A percentile compares a stretch with the other conserved stretches of the same genome.
Evolutionary conservation across 768 basidiomycete genomes (phyloP).

Genomic region (Hygrocybe punicea): DNA sequence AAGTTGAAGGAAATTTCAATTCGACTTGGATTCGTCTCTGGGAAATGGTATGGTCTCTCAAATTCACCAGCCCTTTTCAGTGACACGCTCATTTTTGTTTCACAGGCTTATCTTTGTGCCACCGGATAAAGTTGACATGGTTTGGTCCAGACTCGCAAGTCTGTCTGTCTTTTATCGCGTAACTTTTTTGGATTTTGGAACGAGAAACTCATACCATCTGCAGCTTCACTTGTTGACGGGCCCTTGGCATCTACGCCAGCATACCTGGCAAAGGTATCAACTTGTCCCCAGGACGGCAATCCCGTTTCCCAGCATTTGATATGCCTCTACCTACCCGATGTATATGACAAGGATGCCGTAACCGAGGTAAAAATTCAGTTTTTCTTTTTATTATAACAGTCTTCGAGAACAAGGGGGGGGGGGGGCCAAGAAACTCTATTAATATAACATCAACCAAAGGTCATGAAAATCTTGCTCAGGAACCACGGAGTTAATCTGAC

Average conservation of each 20-base stretch:
- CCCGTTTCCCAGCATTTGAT: slow-evolving; percentile 60
- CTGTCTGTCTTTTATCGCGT: slow-evolving; percentile 20
- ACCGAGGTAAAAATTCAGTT: slow-evolving; percentile 41
- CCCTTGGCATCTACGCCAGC: slow-evolving; percentile 59
- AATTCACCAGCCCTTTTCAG: not conserved
- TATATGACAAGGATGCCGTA: slow-evolving; percentile 61
- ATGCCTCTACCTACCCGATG: slow-evolving; percentile 68
- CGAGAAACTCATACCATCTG: not conserved
- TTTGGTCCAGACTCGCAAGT: slow-evolving; percentile 67
- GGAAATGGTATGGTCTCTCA: slow-evolving; percentile 73
- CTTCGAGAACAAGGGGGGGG: too few relatives aligned
- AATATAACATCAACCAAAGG: slow-evolving; percentile 39
- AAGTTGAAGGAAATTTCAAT: slow-evolving; percentile 59
- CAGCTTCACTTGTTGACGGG: slow-evolving; percentile 65
- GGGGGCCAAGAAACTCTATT: too few relatives aligned
- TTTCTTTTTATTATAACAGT: not conserved
- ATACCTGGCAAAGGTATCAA: slow-evolving; percentile 61
- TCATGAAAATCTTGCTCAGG: slow-evolving; percentile 65
- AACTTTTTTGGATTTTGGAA: not conserved
- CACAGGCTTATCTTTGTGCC: slow-evolving; percentile 69
- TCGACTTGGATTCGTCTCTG: slow-evolving; percentile 50
- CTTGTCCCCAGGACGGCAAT: slow-evolving; percentile 47
- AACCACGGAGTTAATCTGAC: slow-evolving; percentile 62
- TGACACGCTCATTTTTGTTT: too few relatives aligned
- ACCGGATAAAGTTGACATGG: slow-evolving; percentile 55